Base-by-base conservation (phyloP, 495 filamentous ascomycete genomes). In the Podospora australis region DNA sequence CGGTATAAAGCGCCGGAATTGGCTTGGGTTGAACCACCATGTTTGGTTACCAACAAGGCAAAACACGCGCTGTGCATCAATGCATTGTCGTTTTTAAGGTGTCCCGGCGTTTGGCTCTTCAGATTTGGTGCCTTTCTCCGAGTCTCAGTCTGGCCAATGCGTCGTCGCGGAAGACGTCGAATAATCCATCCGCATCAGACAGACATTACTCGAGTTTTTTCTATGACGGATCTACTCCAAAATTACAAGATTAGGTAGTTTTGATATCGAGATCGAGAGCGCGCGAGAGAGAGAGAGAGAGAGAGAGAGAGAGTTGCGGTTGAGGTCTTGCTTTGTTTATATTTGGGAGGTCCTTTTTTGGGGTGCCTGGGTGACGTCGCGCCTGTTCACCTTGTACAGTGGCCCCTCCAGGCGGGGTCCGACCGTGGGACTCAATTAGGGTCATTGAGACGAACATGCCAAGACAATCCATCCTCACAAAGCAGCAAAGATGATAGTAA, bases 1-100 rank as follows among this genome's bases (percentile, higher is more conserved):
- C 76, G 17, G 73, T 75, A 50, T 80, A 80, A 42, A 80, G 65
- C 20, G 77, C 68, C 0, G 75, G 77, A 5, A 78, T 77, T 0
- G 77, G 75, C 45, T 70, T 77, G n/a, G 59, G 24, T 36, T 64
- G 49, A 35, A 46, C 52, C 6, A 66, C 30, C 70, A 72, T 74
- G 45, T n/a, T 42, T 44, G 4, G 30, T 6, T 16, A n/a, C 11
- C 34, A 3, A 19, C 10, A 2, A n/a, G 16, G 6, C 13, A n/a
- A n/a, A n/a, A n/a, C n/a, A n/a, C n/a, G n/a, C n/a, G n/a, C n/a
- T n/a, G n/a, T n/a, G n/a, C n/a, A n/a, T n/a, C n/a, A n/a, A 13
- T 38, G 2, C 25, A 20, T 24, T 32, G 20, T 8, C 22, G 10
- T 6, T 16, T 38, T 19, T n/a, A 45, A 16, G 39, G 14, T 13